Percentiles rank a stretch among this genome's conserved stretches.
These are phyloP conservation scores for Lactarius sanguifluus DNA, from an alignment of 768 basidiomycete genomes.

Conservation along the genomic window DNA sequence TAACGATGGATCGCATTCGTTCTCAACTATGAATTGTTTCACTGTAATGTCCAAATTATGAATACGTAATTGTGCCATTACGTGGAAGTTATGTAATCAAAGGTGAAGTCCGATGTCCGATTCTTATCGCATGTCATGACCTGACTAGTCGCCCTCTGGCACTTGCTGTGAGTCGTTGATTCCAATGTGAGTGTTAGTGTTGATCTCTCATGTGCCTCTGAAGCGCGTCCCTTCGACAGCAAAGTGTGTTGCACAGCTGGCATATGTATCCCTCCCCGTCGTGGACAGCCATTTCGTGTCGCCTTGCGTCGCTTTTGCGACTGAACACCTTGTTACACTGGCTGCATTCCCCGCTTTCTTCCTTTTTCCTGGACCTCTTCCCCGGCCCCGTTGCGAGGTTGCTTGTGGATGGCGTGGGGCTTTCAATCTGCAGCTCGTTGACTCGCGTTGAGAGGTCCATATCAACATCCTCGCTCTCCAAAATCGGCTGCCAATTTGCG, in stretches of 20 bases:
- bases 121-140: too few relatives aligned
- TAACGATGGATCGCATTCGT: background rate
- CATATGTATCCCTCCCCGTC: background rate
- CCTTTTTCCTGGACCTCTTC: slow-evolving; percentile 3
- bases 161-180: background rate
- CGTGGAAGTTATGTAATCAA: background rate
- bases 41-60: background rate
- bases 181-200: background rate
- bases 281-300: slow-evolving; percentile 16
- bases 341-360: slow-evolving; percentile 15
- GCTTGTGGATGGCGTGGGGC: background rate
- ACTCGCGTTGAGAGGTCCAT: background rate
- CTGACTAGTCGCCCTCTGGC: background rate
- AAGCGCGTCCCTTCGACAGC: slow-evolving; percentile 17
- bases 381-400: background rate
- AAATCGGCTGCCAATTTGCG: background rate
- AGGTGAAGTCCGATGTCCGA: background rate
- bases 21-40: too few relatives aligned
- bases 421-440: background rate
- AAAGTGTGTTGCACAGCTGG: background rate
- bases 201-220: slow-evolving; percentile 15
- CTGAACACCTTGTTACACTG: slow-evolving; percentile 10
- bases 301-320: slow-evolving; percentile 18
- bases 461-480: background rate
- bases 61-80: background rate